Conservation (phyloP, 2,329 filamentous ascomycete species). For the Colletotrichum chrysophilum region DNA sequence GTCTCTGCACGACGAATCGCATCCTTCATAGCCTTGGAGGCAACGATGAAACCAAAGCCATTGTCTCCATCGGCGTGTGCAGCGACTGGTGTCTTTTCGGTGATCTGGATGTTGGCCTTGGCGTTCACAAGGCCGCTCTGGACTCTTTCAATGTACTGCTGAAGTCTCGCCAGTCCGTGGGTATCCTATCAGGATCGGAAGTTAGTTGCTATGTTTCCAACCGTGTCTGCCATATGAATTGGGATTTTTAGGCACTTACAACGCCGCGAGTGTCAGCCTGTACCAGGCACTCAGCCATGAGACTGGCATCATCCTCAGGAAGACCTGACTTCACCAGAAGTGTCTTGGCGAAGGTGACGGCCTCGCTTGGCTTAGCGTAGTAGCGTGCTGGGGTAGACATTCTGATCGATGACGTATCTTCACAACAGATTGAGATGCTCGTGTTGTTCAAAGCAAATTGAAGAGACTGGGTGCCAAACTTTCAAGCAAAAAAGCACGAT, state of each 20-base stretch:
- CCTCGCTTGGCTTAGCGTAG: conserved; percentile 44
- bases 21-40: conserved; percentile 66
- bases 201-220: background rate
- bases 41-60: conserved; percentile 77
- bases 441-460: background rate
- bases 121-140: conserved; percentile 72
- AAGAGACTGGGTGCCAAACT: background rate
- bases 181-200: conserved; percentile 53
- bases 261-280: conserved; percentile 79
- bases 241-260: conserved; percentile 30
- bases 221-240: no score
- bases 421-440: background rate
- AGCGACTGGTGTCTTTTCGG: conserved; percentile 71
- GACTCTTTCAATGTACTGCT: conserved; percentile 77
- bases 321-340: conserved; percentile 68
- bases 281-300: conserved; percentile 70
- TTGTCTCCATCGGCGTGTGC: conserved; percentile 72
- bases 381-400: background rate
- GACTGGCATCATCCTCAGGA: conserved; percentile 59
- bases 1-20: conserved; percentile 70
- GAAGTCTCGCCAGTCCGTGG: conserved; percentile 77
- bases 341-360: conserved; percentile 51
- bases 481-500: background rate
- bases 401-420: background rate
- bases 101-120: conserved; percentile 60